Evolutionary conservation across 1,284 basidiomycete species (phyloP), one percentile per base, ranked within the genome.

Genomic region (Trametes hirsuta): DNA sequence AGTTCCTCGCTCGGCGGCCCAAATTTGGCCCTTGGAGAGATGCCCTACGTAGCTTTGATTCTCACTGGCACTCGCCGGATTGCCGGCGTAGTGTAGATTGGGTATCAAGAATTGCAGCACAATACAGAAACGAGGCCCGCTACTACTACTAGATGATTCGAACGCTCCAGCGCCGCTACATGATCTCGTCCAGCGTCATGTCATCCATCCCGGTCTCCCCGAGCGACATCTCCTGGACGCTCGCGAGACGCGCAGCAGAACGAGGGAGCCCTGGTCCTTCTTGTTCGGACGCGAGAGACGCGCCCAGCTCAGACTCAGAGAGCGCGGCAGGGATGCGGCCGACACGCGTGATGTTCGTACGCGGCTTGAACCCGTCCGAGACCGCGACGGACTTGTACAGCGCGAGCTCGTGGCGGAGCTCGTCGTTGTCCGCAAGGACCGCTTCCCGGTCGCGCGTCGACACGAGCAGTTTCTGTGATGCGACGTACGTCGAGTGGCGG

Each of bases 301-400:
- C 14, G 36, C 35, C 61, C 52, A 76, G 67, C 45, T 81, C 84
- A 39, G 79, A 69, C 45, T 77, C 82, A 52, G 84, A 76, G 48
- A 74, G 76, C 2, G 78, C 72, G 30, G 90, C 70, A 1, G 86
- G 86, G 2, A 79, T 73, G 35, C 90, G 80, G 3, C 73, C 74
- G 22, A 92, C 78, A 41, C 90, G 79, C 2, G 84, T 91, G 47
- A 90, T 79, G 51, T 76, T 74, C 18, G 87, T 88, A 45, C 84
- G 81, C 3, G 87, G 86, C 67, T 87, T 89, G 58, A 71, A 72
- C 6, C 84, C 84, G 4, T 74, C 63, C 0, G 85, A 82, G 11
- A 87, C 79, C 54, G 80, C 77, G 48, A 88, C 83, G 14, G 88
- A 88, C 66, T 83, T 90, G 75, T 91, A 92, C 78, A 88, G 76